Percentiles rank a stretch among this genome's conserved stretches.
Evolutionary conservation across 2,329 filamentous ascomycete genomes (phyloP).

Genomic region (Fusarium albosuccineum): DNA sequence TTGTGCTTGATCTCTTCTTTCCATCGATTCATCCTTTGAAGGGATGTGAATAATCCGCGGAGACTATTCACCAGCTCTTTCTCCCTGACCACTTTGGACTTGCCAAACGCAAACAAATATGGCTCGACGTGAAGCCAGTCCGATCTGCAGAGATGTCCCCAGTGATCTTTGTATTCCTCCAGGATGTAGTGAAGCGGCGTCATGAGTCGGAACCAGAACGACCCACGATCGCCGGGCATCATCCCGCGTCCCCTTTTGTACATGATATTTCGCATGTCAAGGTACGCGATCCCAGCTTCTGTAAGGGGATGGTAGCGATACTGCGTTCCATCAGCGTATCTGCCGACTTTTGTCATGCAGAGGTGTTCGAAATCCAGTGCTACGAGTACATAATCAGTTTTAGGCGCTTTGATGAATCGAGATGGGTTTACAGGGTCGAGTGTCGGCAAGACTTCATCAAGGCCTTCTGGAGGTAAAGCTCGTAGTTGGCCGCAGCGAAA

Average conservation of each 20-base stretch:
- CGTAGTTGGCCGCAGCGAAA: slow-evolving; percentile 7
- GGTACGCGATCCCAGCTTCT: slow-evolving; percentile 19
- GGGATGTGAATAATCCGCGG: not conserved
- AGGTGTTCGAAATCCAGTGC: slow-evolving; percentile 24
- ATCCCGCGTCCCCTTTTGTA: not conserved
- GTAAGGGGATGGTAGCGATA: slow-evolving; percentile 18
- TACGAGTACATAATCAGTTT: slow-evolving; percentile 22
- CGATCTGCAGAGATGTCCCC: slow-evolving; percentile 15
- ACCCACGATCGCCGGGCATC: slow-evolving; percentile 25
- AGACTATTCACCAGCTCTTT: slow-evolving; percentile 2
- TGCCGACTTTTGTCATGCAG: slow-evolving; percentile 9
- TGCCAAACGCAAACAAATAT: slow-evolving; percentile 33
- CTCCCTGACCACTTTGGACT: slow-evolving; percentile 21
- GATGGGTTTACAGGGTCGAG: not conserved
- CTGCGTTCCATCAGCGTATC: not conserved
- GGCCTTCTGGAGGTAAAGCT: not conserved
- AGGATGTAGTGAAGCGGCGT: slow-evolving; percentile 24
- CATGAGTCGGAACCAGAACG: slow-evolving; percentile 36
- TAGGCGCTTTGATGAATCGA: not conserved
- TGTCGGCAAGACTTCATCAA: slow-evolving; percentile 9
- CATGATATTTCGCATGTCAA: slow-evolving; percentile 31
- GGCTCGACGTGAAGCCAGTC: slow-evolving; percentile 13
- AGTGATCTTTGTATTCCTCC: slow-evolving; percentile 23
- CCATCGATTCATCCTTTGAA: slow-evolving; percentile 23
- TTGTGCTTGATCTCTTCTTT: slow-evolving; percentile 10